Evolutionary conservation across 208 protist species (phyloP).

Genomic region (Polymyxa betae): DNA sequence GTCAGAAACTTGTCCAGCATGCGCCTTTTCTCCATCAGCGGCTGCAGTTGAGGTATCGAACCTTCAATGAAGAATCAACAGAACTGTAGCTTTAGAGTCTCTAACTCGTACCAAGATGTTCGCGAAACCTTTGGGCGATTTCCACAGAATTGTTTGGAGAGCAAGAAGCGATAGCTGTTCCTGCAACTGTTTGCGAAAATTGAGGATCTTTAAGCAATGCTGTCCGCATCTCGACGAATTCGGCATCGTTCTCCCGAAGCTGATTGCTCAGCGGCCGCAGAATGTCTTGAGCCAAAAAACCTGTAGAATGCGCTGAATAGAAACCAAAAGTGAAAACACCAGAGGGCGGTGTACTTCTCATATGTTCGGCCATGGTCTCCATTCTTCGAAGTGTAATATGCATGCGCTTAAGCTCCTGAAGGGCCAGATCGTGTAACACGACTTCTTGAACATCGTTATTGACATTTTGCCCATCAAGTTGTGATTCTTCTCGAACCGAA

Average conservation of each 20-base stretch:
- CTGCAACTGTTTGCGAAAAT: background rate
- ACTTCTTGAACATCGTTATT: constrained; percentile 5
- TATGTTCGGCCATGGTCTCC: background rate
- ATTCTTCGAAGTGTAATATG: background rate
- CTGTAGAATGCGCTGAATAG: background rate
- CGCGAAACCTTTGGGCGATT: background rate
- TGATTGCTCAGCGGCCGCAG: constrained; percentile 5
- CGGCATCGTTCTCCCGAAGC: background rate
- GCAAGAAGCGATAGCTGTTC: background rate
- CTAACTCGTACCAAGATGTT: background rate
- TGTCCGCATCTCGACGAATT: background rate
- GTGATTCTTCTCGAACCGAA: constrained; percentile 15
- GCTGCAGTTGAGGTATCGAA: background rate
- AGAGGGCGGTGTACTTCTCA: background rate
- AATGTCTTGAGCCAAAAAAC: constrained; percentile 25
- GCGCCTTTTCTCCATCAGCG: background rate
- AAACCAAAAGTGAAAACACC: background rate
- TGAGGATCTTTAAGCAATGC: background rate
- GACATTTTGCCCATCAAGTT: background rate
- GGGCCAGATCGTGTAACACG: constrained; percentile 30
- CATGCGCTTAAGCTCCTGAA: background rate
- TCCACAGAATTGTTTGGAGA: background rate
- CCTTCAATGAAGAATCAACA: background rate
- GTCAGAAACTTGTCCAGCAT: background rate
- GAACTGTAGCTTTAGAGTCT: background rate